These are phyloP conservation scores for Coemansia sp. DNA, from an alignment of 192 early-diverging fungal species.

Conservation along the genomic window DNA sequence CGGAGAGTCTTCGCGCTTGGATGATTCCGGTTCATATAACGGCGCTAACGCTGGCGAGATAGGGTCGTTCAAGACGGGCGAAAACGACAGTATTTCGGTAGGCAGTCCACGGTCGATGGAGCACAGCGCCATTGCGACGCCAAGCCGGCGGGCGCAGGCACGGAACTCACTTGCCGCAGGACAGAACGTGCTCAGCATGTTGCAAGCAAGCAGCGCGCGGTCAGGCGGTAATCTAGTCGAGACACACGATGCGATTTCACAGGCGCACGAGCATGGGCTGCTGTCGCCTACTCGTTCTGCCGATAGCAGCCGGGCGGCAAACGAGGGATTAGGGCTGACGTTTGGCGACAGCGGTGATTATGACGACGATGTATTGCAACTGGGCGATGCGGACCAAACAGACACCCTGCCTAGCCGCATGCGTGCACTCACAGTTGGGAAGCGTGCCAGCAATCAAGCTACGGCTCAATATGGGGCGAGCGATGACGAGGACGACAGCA, in stretches of 20 bases:
- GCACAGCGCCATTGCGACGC: conserved; percentile 32
- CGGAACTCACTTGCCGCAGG: conserved; percentile 39
- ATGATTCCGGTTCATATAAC: conserved; percentile 1
- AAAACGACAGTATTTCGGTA: conserved; percentile 14
- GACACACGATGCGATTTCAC: not conserved
- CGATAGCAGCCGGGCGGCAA: conserved; percentile 9
- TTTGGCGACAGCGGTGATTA: conserved; percentile 9
- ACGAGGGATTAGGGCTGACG: conserved; percentile 17
- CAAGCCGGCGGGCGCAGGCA: conserved; percentile 15
- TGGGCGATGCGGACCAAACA: not conserved
- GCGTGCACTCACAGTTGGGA: conserved; percentile 24
- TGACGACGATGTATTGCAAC: not conserved
- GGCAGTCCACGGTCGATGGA: conserved; percentile 38
- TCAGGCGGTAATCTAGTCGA: conserved; percentile 15
- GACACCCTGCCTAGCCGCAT: conserved; percentile 15
- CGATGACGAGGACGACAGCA: conserved; percentile 24
- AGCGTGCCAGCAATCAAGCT: conserved; percentile 9
- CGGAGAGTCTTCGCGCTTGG: conserved; percentile 11
- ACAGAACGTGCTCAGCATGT: conserved; percentile 52
- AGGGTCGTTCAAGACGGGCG: conserved; percentile 18
- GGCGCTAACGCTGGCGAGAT: conserved; percentile 6
- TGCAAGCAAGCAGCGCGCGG: conserved; percentile 39
- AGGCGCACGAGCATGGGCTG: conserved; percentile 7
- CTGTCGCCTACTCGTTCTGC: conserved; percentile 22
- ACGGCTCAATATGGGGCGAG: conserved; percentile 7